Base-by-base conservation (phyloP, 352 stramenopile genomes). In the Globisporangium lucens region DNA sequence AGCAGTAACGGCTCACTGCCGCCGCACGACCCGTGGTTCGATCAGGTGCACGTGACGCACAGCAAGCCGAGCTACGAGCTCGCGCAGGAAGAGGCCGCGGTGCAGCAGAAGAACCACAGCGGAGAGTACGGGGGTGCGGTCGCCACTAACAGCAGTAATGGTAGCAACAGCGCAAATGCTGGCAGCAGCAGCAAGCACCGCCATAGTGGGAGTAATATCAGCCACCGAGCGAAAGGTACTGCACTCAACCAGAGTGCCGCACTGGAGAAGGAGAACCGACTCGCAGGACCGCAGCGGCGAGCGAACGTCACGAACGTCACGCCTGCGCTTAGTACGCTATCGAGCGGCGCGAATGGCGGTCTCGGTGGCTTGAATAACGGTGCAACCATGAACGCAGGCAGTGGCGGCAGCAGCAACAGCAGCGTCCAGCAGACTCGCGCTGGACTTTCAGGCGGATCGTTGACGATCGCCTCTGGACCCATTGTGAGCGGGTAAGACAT, bases 1-100 rank as follows among this genome's bases (percentile, higher is more conserved):
- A 53, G 13, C 13, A 29, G 10, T 5, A 43, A 29, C 20, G 66
- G 59, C 30, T 62, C 65, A n/a, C 47, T 58, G 29, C 65, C 66
- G n/a, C 38, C 65, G n/a, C 81, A 86, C 62, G 82, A 91, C 58
- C 43, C 71, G 61, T 93, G 85, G 85, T 93, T 93, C 64, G 79
- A 91, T 56, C 61, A 72, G 41, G 53, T 83, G 29, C 85, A 93
- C 58, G 6, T 56, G 15, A 30, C 77, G 47, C 85, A 91, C 75
- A 90, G 80, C 60, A 78, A 75, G 59, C 73, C 83, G 36, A 90
- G 80, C 62, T 79, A 75, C 12, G 85, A 89, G 67, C 63, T 85
- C 35, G 75, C 80, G 13, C 68, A 72, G 17, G 72, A 78, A 53
- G 61, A 85, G 13, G 67, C 60, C 2, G 68, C 66, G 2, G 41